These are phyloP conservation scores for Myrica gale DNA, from an alignment of 306 rosid species.

Conservation along the genomic window DNA sequence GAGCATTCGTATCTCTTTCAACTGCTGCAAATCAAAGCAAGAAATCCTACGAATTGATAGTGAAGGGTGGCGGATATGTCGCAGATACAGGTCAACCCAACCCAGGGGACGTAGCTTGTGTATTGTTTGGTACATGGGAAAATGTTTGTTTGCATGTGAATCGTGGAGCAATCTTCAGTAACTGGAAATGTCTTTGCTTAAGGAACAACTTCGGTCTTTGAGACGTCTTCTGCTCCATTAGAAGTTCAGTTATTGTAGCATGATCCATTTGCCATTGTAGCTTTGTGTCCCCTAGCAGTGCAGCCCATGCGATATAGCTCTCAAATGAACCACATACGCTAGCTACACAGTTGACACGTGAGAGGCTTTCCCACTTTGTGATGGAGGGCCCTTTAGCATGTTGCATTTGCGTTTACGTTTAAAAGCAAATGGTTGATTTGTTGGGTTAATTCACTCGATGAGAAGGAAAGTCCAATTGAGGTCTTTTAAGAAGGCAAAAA, in stretches of 20 bases:
- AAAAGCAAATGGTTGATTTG: neutral
- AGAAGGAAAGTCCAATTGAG: no score
- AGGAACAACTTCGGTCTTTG: neutral
- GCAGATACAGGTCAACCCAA: neutral
- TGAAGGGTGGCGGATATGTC: neutral
- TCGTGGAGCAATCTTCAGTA: neutral
- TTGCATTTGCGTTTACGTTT: neutral
- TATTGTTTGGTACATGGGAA: neutral
- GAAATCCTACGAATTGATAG: neutral
- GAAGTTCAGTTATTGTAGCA: neutral
- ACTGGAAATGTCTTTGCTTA: neutral
- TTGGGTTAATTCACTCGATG: no score
- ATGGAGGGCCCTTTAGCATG: neutral
- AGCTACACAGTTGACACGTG: no score
- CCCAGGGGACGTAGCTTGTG: neutral
- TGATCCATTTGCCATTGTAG: neutral
- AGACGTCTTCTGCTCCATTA: no score
- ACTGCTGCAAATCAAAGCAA: neutral
- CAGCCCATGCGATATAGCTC: no score
- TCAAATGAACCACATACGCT: no score
- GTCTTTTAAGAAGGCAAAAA: no score
- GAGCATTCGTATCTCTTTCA: neutral
- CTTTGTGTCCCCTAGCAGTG: no score
- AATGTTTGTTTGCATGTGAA: neutral
- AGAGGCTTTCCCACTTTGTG: no score